A percentile compares a stretch with the other conserved stretches of the same genome.
These are phyloP conservation scores for Geum urbanum DNA, from an alignment of 306 rosid species.

Conservation along the genomic window DNA sequence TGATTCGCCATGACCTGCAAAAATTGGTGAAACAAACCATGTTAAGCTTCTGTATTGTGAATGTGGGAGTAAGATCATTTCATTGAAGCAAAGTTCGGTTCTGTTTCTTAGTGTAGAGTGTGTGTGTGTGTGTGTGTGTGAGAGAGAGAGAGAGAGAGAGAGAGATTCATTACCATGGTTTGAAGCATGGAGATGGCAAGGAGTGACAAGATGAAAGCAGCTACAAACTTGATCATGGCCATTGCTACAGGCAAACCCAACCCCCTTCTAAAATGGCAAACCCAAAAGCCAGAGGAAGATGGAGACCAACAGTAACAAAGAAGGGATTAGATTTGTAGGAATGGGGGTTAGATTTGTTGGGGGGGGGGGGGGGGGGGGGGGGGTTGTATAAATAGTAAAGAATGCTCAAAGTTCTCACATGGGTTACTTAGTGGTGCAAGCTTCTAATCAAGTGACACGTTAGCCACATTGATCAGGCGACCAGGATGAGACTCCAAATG, in stretches of 20 bases:
- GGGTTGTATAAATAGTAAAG: conserved; percentile 14
- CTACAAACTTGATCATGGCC: conserved; percentile 50
- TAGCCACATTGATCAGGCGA: background rate
- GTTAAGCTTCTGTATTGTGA: background rate
- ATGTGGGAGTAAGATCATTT: background rate
- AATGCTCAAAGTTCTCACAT: background rate
- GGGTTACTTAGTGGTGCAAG: too few species aligned
- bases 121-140: too few species aligned
- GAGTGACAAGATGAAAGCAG: conserved; percentile 49
- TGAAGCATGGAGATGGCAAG: conserved; percentile 66
- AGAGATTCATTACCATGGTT: conserved; percentile 38
- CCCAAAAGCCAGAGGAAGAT: background rate
- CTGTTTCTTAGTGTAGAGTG: background rate
- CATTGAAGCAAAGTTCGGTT: background rate
- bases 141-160: background rate
- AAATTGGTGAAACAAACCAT: conserved; percentile 14
- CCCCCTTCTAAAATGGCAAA: conserved; percentile 7
- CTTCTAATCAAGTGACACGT: background rate
- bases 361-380: background rate
- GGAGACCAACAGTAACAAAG: background rate
- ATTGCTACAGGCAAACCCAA: conserved; percentile 27
- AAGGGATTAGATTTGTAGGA: conserved; percentile 1
- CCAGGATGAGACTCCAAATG: background rate
- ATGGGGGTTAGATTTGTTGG: too few species aligned
- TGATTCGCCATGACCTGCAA: conserved; percentile 61